These are phyloP conservation scores for Medicago lupulina DNA, from an alignment of 306 rosid genomes.

Conservation along the genomic window DNA sequence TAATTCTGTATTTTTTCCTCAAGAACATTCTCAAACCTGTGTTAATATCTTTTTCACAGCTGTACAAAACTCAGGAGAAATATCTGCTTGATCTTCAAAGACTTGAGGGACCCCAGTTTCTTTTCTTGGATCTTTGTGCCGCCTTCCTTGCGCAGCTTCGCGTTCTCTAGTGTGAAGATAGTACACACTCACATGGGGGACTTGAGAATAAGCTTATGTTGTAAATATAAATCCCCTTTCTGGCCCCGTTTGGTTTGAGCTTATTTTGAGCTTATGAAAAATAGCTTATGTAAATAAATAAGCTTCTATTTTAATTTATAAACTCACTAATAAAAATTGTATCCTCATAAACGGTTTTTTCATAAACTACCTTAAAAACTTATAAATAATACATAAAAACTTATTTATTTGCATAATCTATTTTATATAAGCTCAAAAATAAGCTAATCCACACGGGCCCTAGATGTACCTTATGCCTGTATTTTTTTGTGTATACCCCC, in stretches of 20 bases:
- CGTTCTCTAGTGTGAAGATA: constrained; percentile 55
- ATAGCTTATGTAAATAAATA: no score
- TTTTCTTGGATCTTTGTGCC: constrained; percentile 95
- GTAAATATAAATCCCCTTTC: constrained; percentile 53
- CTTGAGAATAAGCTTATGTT: constrained; percentile 47
- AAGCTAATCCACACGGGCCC: no score
- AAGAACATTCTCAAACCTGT: background rate
- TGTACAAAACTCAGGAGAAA: constrained; percentile 85
- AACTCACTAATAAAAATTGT: no score
- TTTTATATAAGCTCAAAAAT: no score
- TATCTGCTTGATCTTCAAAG: constrained; percentile 93
- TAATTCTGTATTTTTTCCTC: constrained; percentile 3
- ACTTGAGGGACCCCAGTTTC: constrained; percentile 90
- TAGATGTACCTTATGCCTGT: constrained; percentile 26
- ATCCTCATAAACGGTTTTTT: no score
- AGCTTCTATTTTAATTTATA: no score
- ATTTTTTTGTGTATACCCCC: constrained; percentile 37
- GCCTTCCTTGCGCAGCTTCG: constrained; percentile 91
- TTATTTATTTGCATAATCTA: no score
- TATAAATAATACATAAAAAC: no score
- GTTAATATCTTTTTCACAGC: constrained; percentile 57
- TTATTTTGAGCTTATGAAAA: no score
- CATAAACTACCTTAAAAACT: no score
- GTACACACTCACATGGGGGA: constrained; percentile 38
- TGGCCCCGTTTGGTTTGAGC: no score